Evolutionary conservation across 306 rosid genomes (phyloP).

Genomic region (Pueraria montana): DNA sequence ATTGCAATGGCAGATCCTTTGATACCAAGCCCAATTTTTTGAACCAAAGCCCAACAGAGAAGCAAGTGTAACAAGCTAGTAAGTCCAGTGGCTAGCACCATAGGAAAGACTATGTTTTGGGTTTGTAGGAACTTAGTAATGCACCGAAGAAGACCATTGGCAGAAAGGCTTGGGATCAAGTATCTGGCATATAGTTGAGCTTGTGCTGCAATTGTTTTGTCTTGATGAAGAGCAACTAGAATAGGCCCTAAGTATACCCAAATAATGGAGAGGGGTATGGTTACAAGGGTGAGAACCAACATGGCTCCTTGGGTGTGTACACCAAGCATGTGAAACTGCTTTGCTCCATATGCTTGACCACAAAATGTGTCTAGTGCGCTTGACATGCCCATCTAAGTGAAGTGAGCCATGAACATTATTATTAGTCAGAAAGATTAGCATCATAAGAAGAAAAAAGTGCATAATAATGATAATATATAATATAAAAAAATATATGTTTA

Average conservation of each 20-base stretch:
- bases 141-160: slow-evolving; percentile 71
- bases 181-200: slow-evolving; percentile 66
- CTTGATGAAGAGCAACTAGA: slow-evolving; percentile 64
- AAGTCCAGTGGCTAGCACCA: slow-evolving; percentile 65
- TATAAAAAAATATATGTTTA: neutral
- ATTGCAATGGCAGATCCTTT: slow-evolving; percentile 76
- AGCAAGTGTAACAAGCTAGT: slow-evolving; percentile 56
- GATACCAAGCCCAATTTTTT: slow-evolving; percentile 64
- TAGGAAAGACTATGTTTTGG: slow-evolving; percentile 77
- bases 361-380: slow-evolving; percentile 82
- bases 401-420: neutral
- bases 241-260: slow-evolving; percentile 62
- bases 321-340: slow-evolving; percentile 69
- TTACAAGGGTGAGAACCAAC: slow-evolving; percentile 55
- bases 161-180: slow-evolving; percentile 74
- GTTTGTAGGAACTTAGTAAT: slow-evolving; percentile 67
- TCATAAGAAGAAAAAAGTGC: neutral
- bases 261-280: slow-evolving; percentile 59
- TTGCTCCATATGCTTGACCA: slow-evolving; percentile 86
- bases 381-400: slow-evolving; percentile 73
- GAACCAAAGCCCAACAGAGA: slow-evolving; percentile 68
- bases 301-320: slow-evolving; percentile 75
- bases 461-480: neutral
- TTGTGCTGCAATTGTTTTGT: slow-evolving; percentile 57
- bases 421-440: neutral